These are phyloP conservation scores for Xylariaceae sp. DNA, from an alignment of 2,329 filamentous ascomycete genomes.

Conservation along the genomic window DNA sequence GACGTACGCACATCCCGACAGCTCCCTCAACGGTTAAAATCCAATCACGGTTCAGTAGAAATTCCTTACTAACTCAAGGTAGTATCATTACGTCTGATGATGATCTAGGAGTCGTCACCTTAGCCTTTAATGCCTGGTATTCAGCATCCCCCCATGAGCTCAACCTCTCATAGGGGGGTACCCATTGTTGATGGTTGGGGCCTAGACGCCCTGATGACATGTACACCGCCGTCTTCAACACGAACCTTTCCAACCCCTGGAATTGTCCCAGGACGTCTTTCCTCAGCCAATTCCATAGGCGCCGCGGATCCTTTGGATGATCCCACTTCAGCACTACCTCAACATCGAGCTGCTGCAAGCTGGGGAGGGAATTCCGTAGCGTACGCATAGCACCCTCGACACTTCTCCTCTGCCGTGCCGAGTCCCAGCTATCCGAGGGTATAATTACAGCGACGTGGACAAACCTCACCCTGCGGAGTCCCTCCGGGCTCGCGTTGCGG, in stretches of 20 bases:
- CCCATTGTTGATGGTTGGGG: not conserved
- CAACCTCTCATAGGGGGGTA: conserved; percentile 5
- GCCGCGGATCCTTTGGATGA: conserved; percentile 19
- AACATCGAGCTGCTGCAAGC: conserved; percentile 22
- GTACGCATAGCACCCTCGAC: conserved; percentile 8
- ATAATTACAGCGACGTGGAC: conserved; percentile 20
- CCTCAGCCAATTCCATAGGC: conserved; percentile 23
- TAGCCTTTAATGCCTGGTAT: conserved; percentile 17
- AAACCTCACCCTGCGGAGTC: conserved; percentile 14
- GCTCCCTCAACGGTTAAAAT: too few relatives aligned
- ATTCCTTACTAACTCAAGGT: not conserved
- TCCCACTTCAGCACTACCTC: conserved; percentile 18
- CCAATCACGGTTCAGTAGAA: too few relatives aligned
- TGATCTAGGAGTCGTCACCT: not conserved
- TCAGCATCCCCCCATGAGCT: conserved; percentile 17
- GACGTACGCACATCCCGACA: not conserved
- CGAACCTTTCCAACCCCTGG: conserved; percentile 19
- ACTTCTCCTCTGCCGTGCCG: conserved; percentile 1
- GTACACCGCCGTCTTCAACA: conserved; percentile 18
- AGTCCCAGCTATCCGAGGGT: conserved; percentile 5
- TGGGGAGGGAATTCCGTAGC: conserved; percentile 7
- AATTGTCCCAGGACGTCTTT: conserved; percentile 19
- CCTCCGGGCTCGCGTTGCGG: conserved; percentile 26
- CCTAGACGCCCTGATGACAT: not conserved
- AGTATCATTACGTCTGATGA: not conserved